A percentile compares a stretch with the other conserved stretches of the same genome.
Conservation (phyloP, 768 basidiomycete genomes). For the Tubosaeta brunneosetosa region DNA sequence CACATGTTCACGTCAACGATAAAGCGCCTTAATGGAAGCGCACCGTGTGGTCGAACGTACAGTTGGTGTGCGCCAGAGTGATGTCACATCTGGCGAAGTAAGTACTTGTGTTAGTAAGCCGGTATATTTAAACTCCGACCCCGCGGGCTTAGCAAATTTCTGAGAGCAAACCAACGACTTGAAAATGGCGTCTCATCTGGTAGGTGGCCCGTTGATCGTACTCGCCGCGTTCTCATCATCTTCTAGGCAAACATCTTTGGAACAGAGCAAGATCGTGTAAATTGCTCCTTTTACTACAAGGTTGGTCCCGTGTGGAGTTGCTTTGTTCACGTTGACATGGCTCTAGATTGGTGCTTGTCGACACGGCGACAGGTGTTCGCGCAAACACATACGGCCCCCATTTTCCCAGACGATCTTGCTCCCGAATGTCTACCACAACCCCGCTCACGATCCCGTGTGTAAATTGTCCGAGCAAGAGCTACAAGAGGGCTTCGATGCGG, state of each 20-base stretch:
- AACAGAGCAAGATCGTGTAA: constrained; percentile 92
- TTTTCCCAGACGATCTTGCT: constrained; percentile 96
- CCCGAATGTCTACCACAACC: constrained; percentile 98
- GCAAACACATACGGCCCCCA: constrained; percentile 96
- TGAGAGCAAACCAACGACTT: neutral
- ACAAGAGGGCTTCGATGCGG: constrained; percentile 88
- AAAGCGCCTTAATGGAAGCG: no score
- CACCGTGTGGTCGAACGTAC: no score
- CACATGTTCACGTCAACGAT: no score
- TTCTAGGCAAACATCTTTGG: constrained; percentile 90
- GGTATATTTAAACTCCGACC: constrained; percentile 19
- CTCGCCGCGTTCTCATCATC: constrained; percentile 2
- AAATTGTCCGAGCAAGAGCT: constrained; percentile 83
- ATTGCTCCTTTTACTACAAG: constrained; percentile 99
- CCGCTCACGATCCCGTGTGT: constrained; percentile 88
- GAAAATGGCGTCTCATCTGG: constrained; percentile 72
- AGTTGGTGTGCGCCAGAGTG: neutral
- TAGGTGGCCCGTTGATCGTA: constrained; percentile 25
- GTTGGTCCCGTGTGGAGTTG: constrained; percentile 36
- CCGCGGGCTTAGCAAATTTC: constrained; percentile 17
- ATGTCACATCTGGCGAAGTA: no score
- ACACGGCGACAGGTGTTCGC: constrained; percentile 96
- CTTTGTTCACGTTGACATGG: constrained; percentile 4
- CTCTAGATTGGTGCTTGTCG: constrained; percentile 93
- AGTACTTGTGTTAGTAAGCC: neutral